Evolutionary conservation across 768 basidiomycete genomes (phyloP).

Genomic region (Pisolithus sp.): DNA sequence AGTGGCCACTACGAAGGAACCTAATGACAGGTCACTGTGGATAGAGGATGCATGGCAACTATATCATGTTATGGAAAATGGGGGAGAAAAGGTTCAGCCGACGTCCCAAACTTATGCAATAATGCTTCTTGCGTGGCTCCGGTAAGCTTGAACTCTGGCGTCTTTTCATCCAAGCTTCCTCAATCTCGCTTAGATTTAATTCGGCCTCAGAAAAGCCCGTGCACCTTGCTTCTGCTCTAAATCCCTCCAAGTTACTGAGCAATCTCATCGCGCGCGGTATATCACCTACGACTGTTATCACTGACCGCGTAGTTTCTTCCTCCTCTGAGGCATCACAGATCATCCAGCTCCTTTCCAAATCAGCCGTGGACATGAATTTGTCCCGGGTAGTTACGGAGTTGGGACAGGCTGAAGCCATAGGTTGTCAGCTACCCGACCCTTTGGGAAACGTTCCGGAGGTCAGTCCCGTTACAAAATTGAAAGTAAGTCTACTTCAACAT

Average conservation of each 20-base stretch:
- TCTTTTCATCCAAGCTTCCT: constrained; percentile 8
- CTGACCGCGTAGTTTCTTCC: constrained; percentile 49
- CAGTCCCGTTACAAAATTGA: constrained; percentile 48
- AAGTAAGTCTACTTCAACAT: constrained; percentile 22
- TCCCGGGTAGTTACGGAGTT: constrained; percentile 48
- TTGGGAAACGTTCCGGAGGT: constrained; percentile 54
- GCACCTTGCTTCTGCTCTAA: constrained; percentile 9
- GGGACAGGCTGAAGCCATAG: constrained; percentile 46
- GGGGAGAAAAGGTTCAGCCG: constrained; percentile 42
- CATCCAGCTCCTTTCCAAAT: constrained; percentile 50
- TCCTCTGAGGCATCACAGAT: constrained; percentile 51
- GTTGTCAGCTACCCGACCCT: constrained; percentile 33
- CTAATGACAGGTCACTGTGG: constrained; percentile 46
- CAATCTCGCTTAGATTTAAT: constrained; percentile 29
- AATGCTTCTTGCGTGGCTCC: constrained; percentile 54
- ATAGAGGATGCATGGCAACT: constrained; percentile 55
- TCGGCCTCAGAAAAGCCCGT: constrained; percentile 26
- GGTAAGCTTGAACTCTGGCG: constrained; percentile 32
- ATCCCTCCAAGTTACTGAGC: constrained; percentile 32
- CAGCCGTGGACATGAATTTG: constrained; percentile 53
- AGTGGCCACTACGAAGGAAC: constrained; percentile 47
- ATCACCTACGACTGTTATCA: constrained; percentile 44
- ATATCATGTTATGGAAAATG: constrained; percentile 50
- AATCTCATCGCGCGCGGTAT: constrained; percentile 45
- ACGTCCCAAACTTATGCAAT: constrained; percentile 59